Base-by-base conservation (phyloP, 2,329 filamentous ascomycete genomes). In the Aspergillus fumigatiaffinis region DNA sequence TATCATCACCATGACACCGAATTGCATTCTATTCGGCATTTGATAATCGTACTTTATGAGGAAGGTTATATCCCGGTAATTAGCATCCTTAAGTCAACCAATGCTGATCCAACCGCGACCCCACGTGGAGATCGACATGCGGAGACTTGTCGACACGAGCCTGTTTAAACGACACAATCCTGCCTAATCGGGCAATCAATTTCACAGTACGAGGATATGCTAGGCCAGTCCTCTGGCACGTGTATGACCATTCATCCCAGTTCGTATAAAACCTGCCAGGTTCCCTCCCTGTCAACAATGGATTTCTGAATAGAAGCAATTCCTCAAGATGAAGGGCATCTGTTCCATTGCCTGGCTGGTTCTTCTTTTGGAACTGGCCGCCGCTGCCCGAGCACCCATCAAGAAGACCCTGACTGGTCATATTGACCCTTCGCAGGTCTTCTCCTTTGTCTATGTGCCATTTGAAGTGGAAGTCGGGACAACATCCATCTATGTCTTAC, bases 391-490 rank as follows among this genome's bases (percentile, higher is more conserved):
- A 38, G 32, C 14, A 38, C 32, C 58, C 20, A 54, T 60, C 53
- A 60, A 56, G 56, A 47, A 38, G 17, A 54, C 53, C 29, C 51
- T 67, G 48, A 65, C 52, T 2, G 52, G 52, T 1, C 53, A 54
- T 14, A 54, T 50, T 25, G 51, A 63, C 25, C 50, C 60, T 6
- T 58, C 60, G 26, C 35, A 65, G 46, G 55, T 66, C 38, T 58
- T 64, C 46, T 59, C 59, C 35, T 67, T 64, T 51, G 61, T 65
- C 50, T 67, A 66, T 49, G 64, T 38, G 57, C 32, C 32, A 17
- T 38, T 38, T 7, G 32, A 38, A 38, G 32, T 38, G 32, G 14
- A 38, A 38, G 14, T 38, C 14, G 32, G 32, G 14, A 38, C 14
- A 38, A 38, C 32, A 1, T 38, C 32, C 14, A 38, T 38, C 14